Base-by-base conservation (phyloP, 768 basidiomycete species). In the Boletus insuetus region DNA sequence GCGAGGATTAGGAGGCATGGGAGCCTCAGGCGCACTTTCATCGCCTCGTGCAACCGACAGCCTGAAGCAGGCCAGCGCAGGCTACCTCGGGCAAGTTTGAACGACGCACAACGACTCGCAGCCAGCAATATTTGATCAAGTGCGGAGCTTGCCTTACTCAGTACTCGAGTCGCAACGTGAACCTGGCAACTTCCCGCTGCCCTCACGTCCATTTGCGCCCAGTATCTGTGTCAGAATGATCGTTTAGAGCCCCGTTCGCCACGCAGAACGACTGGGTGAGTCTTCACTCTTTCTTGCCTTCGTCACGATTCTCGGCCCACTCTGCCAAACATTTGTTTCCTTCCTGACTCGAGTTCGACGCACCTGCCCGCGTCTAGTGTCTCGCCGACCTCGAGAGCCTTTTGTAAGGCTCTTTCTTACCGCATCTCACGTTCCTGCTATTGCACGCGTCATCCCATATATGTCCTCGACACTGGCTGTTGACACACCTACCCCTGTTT, bases 381-480 rank as follows among this genome's bases (percentile, higher is more conserved):
- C 43, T 16, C 26, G 42, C 49, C 39, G 19, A 34, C 39, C 12
- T 26, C 32, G 22, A 34, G 43, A 26, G 42, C 34, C 42, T 54
- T 47, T 44, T 46, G 47, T 49, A 40, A 57, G 43, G 45, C 55
- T 34, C 37, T 52, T 53, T 42, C n/a, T 32, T 17, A 40, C 45
- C 59, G 38, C 53, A 43, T 58, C 50, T 47, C 60, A 42, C 64
- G 26, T 41, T 35, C 35, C 41, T 53, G 32, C 52, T 19, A 16
- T 41, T 41, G 34, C 58, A 42, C 58, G 49, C 53, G 26, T 52
- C 48, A 47, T 49, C 43, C 39, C 48, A 20, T 49, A 31, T 47
- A 69, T 68, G 69, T 58, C 66, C 56, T 60, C 61, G 37, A 47
- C 64, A 49, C 49, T 40, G 20, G 54, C 55, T 38, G 26, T 55